These are phyloP conservation scores for Malus sieversii DNA, from an alignment of 306 rosid genomes.

Conservation along the genomic window DNA sequence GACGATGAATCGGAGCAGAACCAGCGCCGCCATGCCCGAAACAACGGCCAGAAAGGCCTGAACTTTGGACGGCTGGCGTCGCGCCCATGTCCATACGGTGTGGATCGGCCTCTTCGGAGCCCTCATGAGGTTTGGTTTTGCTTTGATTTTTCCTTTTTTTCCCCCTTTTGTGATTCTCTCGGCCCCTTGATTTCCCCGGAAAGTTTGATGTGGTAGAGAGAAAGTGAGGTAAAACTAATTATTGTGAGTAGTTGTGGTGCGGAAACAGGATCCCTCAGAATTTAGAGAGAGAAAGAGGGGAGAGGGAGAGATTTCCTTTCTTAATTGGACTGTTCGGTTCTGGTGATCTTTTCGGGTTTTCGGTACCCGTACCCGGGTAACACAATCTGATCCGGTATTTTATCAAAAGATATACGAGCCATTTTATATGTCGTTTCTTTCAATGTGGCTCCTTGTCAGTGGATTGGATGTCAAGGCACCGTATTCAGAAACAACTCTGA, in stretches of 20 bases:
- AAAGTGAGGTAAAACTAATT: not conserved
- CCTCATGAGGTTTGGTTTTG: slow-evolving; percentile 31
- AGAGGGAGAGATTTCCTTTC: not conserved
- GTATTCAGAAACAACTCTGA: not conserved
- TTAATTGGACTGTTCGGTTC: not conserved
- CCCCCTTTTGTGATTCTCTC: not conserved
- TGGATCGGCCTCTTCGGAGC: slow-evolving; percentile 51
- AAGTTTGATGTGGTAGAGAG: slow-evolving; percentile 12
- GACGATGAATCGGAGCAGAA: slow-evolving; percentile 66
- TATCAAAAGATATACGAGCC: not conserved
- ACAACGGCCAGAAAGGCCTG: slow-evolving; percentile 82
- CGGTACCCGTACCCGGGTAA: not conserved
- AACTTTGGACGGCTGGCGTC: slow-evolving; percentile 83
- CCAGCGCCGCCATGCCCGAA: slow-evolving; percentile 76
- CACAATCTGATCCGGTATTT: not conserved
- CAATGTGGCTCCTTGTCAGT: no score
- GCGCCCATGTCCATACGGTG: slow-evolving; percentile 54
- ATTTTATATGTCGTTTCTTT: not conserved
- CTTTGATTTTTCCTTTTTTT: not conserved
- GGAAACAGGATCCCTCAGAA: not conserved
- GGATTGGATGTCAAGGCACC: not conserved
- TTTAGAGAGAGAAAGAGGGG: not conserved
- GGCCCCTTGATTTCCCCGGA: slow-evolving; percentile 23
- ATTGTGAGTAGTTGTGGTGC: not conserved
- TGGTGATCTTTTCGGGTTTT: not conserved